Evolutionary conservation across 345 rosid genomes (phyloP).

Genomic region (Corchorus capsularis): DNA sequence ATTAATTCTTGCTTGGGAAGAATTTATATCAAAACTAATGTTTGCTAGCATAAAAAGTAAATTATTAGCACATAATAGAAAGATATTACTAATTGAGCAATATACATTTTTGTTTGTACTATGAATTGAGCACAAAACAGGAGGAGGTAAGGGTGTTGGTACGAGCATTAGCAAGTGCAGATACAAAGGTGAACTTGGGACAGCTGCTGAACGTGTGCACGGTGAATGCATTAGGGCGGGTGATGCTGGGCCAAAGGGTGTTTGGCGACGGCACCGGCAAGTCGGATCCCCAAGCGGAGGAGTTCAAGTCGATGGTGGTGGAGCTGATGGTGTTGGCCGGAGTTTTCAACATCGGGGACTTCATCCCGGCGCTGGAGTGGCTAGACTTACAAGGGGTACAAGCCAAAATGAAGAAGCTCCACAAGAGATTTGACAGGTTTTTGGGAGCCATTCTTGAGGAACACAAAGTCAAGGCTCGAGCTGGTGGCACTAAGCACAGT

Average conservation of each 20-base stretch:
- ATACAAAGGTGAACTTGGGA: conserved; percentile 49
- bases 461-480: conserved; percentile 41
- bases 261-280: conserved; percentile 60
- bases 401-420: conserved; percentile 84
- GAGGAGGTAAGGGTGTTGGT: conserved; percentile 57
- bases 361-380: conserved; percentile 74
- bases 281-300: conserved; percentile 68
- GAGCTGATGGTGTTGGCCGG: conserved; percentile 87
- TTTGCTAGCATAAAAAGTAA: too few species aligned
- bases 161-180: conserved; percentile 43
- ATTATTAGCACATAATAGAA: too few species aligned
- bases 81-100: too few species aligned
- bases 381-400: conserved; percentile 85
- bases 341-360: conserved; percentile 84
- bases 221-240: conserved; percentile 72
- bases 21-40: too few species aligned
- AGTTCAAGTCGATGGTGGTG: conserved; percentile 87
- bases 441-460: conserved; percentile 62
- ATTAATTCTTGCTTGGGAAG: too few species aligned
- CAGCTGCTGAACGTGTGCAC: conserved; percentile 70
- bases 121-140: conserved; percentile 30
- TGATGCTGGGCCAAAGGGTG: conserved; percentile 70
- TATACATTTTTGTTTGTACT: not conserved
- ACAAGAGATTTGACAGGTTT: conserved; percentile 70
- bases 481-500: conserved; percentile 24